Evolutionary conservation across 2,329 filamentous ascomycete genomes (phyloP).

Genomic region (Albifimbria verrucaria): DNA sequence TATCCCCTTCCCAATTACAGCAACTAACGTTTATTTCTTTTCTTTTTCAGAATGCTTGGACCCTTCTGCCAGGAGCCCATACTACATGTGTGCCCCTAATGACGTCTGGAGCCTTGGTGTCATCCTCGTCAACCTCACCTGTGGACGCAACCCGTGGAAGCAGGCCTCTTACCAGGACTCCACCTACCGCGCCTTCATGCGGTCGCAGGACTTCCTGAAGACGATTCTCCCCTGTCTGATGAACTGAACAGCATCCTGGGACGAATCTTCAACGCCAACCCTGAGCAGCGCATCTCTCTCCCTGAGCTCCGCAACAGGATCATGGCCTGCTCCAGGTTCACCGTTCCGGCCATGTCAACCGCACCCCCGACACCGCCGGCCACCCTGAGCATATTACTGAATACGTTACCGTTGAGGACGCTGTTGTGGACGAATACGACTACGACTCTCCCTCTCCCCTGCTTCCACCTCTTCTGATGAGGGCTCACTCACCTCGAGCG

Average conservation of each 20-base stretch:
- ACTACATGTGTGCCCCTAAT: conserved; percentile 89
- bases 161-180: conserved; percentile 90
- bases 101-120: conserved; percentile 98
- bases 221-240: conserved; percentile 84
- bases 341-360: conserved; percentile 37
- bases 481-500: conserved; percentile 53
- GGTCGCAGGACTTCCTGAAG: conserved; percentile 82
- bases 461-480: conserved; percentile 49
- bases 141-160: conserved; percentile 98
- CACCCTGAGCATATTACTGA: conserved; percentile 37
- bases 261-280: conserved; percentile 84
- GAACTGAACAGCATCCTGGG: conserved; percentile 86
- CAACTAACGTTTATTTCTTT: conserved; percentile 22
- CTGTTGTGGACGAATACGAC: conserved; percentile 40
- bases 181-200: conserved; percentile 87
- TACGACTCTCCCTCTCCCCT: conserved; percentile 48
- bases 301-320: conserved; percentile 76
- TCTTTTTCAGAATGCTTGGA: conserved; percentile 75
- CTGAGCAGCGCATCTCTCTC: conserved; percentile 77
- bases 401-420: conserved; percentile 48
- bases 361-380: conserved; percentile 37
- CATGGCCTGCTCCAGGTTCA: conserved; percentile 72
- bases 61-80: conserved; percentile 68
- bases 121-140: conserved; percentile 94
- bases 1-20: conserved; percentile 6